phyloP scores from a whole-genome alignment of 2,329 filamentous ascomycete genomes.

The Penicillium sp. region DNA sequence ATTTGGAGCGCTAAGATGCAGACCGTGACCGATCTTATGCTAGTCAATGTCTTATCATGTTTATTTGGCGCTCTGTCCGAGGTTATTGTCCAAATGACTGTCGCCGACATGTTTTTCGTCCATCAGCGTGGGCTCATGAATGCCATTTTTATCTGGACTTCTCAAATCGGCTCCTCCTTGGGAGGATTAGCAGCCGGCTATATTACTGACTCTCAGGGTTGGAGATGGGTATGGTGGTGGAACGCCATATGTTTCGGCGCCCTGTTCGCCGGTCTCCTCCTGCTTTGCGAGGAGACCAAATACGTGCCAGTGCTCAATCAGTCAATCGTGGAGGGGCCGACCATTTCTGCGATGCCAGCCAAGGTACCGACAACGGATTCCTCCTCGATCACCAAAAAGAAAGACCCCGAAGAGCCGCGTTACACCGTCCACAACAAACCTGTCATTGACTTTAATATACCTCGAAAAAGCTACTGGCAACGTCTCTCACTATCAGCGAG shows the following conservation, averaged over 20 bases:
- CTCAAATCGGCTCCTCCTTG: neutral
- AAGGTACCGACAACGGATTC: neutral
- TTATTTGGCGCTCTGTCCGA: constrained; percentile 44
- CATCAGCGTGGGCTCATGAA: neutral
- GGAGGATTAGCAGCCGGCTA: neutral
- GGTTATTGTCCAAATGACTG: constrained; percentile 45
- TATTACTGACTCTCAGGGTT: neutral
- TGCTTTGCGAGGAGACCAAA: neutral
- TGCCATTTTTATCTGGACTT: neutral
- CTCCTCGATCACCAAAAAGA: no score
- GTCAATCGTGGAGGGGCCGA: neutral
- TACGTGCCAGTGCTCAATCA: neutral
- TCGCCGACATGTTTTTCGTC: neutral
- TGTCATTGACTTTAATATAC: neutral
- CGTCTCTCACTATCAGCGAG: neutral
- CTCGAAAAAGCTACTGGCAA: neutral
- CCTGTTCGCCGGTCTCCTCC: neutral
- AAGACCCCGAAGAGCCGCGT: no score
- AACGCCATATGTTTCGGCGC: neutral
- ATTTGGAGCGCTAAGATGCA: constrained; percentile 45
- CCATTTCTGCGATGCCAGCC: neutral
- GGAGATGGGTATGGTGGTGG: neutral
- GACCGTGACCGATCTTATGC: constrained; percentile 42
- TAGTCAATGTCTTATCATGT: constrained; percentile 42
- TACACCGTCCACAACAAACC: no score